A percentile compares a stretch with the other conserved stretches of the same genome.
phyloP scores from a whole-genome alignment of 257 asterid genomes.

The Apocynum venetum region DNA sequence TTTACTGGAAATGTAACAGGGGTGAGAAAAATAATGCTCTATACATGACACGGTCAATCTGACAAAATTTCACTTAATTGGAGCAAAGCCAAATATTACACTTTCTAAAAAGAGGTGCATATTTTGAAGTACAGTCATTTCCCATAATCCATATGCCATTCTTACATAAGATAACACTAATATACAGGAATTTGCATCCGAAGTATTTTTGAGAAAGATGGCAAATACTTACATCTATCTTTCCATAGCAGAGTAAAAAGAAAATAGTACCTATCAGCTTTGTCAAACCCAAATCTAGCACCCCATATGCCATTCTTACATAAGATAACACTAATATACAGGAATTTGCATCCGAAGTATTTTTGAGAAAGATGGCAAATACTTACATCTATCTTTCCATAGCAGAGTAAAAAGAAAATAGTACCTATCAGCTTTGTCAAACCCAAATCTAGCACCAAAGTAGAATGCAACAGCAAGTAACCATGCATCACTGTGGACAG shows the following conservation, averaged over 20 bases:
- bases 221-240: background rate
- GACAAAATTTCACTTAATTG: slow-evolving; percentile 3
- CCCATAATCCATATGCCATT: background rate
- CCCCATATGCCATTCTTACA: slow-evolving; percentile 18
- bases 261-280: slow-evolving; percentile 55
- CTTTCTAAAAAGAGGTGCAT: background rate
- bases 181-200: background rate
- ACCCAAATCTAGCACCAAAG: slow-evolving; percentile 73
- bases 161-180: background rate
- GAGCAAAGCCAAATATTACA: background rate
- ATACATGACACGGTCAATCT: background rate
- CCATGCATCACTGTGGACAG: slow-evolving; percentile 85
- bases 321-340: background rate
- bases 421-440: slow-evolving; percentile 67
- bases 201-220: background rate
- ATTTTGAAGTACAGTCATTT: background rate
- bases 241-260: background rate
- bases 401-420: background rate
- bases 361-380: background rate
- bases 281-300: slow-evolving; percentile 67
- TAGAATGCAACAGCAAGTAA: slow-evolving; percentile 68
- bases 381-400: background rate
- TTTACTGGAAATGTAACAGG: background rate
- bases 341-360: background rate
- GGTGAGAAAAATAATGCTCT: background rate